Percentiles rank a stretch among this genome's conserved stretches.
Conservation (phyloP, 1,284 basidiomycete species). For the Sanghuangporus weigelae region DNA sequence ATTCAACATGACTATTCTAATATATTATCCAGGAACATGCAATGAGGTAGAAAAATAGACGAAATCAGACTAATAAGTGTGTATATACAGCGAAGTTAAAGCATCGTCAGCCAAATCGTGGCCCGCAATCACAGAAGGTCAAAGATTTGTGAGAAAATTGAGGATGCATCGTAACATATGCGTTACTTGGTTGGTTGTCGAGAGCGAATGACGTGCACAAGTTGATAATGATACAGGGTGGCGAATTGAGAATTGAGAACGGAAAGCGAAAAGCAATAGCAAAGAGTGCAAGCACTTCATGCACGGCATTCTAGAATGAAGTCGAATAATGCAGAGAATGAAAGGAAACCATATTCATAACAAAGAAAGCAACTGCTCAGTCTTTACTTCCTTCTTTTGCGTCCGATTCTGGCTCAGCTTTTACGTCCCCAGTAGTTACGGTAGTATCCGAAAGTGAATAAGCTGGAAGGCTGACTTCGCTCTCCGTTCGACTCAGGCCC, state of each 20-base stretch:
- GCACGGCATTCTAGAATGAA: not conserved
- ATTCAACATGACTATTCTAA: not conserved
- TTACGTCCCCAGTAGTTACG: not conserved
- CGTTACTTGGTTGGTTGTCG: not conserved
- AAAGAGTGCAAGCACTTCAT: not conserved
- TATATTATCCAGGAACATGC: not conserved
- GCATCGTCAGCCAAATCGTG: not conserved
- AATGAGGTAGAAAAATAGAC: not conserved
- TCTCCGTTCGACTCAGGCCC: constrained; percentile 9
- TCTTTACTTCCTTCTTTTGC: not conserved
- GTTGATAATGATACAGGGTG: not conserved
- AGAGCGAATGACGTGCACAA: not conserved
- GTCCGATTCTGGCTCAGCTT: not conserved
- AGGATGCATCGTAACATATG: not conserved
- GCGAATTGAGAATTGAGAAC: not conserved
- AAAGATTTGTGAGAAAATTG: not conserved
- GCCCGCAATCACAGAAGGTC: not conserved
- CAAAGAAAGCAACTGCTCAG: not conserved
- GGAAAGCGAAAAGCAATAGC: not conserved
- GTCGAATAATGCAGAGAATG: not conserved
- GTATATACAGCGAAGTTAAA: not conserved
- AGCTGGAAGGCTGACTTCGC: constrained; percentile 13
- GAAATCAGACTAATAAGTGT: not conserved
- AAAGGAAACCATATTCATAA: not conserved
- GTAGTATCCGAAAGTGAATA: constrained; percentile 4